Percentiles rank a stretch among this genome's conserved stretches.
Evolutionary conservation across 2,329 filamentous ascomycete genomes (phyloP).

Genomic region (Pleomassaria siparia): DNA sequence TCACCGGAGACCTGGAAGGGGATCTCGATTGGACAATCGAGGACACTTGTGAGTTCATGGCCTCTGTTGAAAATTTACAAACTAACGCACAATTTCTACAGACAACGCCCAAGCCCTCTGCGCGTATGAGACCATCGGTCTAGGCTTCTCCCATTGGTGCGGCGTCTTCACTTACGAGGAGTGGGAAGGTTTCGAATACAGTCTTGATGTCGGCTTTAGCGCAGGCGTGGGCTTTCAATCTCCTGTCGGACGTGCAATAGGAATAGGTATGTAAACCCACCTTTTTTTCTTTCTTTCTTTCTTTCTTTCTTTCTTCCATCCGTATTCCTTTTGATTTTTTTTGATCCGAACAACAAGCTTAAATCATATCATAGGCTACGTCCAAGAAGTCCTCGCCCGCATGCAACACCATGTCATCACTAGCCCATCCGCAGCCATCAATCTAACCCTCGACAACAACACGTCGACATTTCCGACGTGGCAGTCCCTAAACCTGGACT

Average conservation of each 20-base stretch:
- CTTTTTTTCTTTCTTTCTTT: background rate
- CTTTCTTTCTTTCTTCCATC: background rate
- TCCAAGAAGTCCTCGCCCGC: constrained; percentile 71
- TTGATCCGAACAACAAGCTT: too few relatives aligned
- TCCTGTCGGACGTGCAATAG: constrained; percentile 69
- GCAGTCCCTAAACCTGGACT: constrained; percentile 75
- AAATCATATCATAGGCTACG: constrained; percentile 41
- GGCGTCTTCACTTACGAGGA: constrained; percentile 73
- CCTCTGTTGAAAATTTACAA: background rate
- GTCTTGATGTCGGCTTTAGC: constrained; percentile 66
- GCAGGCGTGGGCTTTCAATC: constrained; percentile 64
- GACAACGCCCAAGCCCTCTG: constrained; percentile 72
- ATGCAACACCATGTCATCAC: constrained; percentile 63
- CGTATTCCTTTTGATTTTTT: too few relatives aligned
- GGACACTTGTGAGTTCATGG: constrained; percentile 30
- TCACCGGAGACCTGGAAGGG: constrained; percentile 54
- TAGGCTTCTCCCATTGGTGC: constrained; percentile 75
- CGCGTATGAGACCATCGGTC: constrained; percentile 76
- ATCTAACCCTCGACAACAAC: constrained; percentile 70
- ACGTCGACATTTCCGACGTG: constrained; percentile 70
- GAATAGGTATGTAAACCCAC: constrained; percentile 62
- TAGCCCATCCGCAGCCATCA: constrained; percentile 50
- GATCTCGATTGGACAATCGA: constrained; percentile 38
- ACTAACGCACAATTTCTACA: constrained; percentile 40
- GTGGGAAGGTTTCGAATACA: constrained; percentile 73